phyloP scores from a whole-genome alignment of 2,329 filamentous ascomycete genomes.

The Beauveria sp. region DNA sequence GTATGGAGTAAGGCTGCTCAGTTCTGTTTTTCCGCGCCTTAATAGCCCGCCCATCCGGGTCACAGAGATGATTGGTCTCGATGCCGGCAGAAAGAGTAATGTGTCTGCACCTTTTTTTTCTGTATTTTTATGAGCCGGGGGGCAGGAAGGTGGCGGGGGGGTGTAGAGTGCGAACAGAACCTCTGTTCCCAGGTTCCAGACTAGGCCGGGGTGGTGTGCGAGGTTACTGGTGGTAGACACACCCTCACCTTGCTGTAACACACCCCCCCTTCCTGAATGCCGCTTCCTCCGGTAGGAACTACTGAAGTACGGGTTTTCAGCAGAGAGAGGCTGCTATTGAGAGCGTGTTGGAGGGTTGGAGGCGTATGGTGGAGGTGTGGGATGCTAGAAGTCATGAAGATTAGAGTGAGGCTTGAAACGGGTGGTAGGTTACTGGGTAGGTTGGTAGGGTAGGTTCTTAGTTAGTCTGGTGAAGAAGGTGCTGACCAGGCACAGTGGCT shows the following conservation, averaged over 20 bases:
- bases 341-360: neutral
- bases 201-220: neutral
- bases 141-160: neutral
- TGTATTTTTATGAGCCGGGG: neutral
- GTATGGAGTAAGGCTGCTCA: neutral
- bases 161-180: too few species aligned
- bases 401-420: too few species aligned
- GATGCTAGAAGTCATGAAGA: neutral
- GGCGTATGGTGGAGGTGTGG: neutral
- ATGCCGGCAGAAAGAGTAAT: neutral
- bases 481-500: too few species aligned
- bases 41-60: neutral
- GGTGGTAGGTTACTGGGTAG: too few species aligned
- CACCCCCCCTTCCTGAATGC: neutral
- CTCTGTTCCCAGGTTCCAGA: neutral
- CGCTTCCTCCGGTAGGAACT: neutral
- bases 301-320: neutral
- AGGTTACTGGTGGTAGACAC: neutral
- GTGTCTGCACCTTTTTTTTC: neutral
- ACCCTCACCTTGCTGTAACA: neutral
- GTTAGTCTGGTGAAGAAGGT: too few species aligned
- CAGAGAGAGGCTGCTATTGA: too few species aligned
- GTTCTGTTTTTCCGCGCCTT: neutral
- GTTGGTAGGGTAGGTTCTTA: too few species aligned
- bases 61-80: constrained; percentile 6